Evolutionary conservation across 2,329 filamentous ascomycete species (phyloP), one percentile per base, ranked within the genome.

Genomic region (Cercospora beticola): DNA sequence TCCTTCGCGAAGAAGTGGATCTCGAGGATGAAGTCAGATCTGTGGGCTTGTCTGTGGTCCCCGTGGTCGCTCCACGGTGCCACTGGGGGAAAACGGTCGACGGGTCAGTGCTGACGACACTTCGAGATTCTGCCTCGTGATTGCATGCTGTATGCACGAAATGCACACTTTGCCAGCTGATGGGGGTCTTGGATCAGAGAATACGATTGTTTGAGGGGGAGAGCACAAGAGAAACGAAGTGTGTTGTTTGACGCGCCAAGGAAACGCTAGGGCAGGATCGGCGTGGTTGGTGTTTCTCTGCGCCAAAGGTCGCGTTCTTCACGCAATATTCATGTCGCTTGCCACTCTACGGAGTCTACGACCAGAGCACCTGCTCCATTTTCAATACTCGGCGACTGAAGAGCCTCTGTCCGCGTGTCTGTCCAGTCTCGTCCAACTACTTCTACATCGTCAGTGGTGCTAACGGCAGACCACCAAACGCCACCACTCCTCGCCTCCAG

Each of bases 391-490:
- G 46, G 46, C 46, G 16, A 7, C 6, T 6, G 16, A 16, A 40
- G 5, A 16, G 36, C 14, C 36, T 40, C 2, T 40, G 36, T 40
- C 36, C 36, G 36, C 5, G 16, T 40, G 36, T 40, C 36, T 40
- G 36, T n/a, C 36, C 36, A 40, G 3, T n/a, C n/a, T 8, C 16
- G 8, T 2, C 49, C 18, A 18, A 54, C 9, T 36, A 16, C 56
- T 14, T 56, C 46, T 64, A 64, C 61, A 64, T 64, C 8, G 61
- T 64, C 26, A 64, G 16, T 26, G 71, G 71, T 49, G 71, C 71
- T 9, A 72, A 60, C 36, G 71, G 71, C 40, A 72, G 23, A 7
- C 71, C 70, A 5, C 67, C 71, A 64, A 73, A 72, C 3, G 72
- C 72, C 23, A 57, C 60, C 52, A 73, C 70, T 18, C 71, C 70